Evolutionary conservation across 805 yeast species (phyloP).

Genomic region (Phaffomyces antillensis): DNA sequence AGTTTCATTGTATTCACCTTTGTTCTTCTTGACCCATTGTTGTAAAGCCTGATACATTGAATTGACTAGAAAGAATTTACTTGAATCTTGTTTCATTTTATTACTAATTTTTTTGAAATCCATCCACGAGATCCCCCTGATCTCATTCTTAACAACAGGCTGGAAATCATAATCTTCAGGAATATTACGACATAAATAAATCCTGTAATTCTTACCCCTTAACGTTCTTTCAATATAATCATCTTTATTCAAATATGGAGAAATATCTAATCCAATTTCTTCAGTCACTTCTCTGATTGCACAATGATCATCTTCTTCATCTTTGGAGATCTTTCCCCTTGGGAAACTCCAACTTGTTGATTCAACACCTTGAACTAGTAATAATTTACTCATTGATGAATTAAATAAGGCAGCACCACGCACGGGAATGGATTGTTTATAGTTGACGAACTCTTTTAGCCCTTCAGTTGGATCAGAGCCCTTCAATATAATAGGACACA

Average conservation of each 20-base stretch:
- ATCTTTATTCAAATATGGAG: constrained; percentile 56
- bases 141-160: constrained; percentile 86
- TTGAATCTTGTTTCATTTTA: constrained; percentile 21
- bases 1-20: constrained; percentile 42
- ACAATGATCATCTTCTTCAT: constrained; percentile 81
- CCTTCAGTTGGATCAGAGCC: constrained; percentile 83
- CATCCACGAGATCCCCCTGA: constrained; percentile 74
- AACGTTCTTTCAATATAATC: constrained; percentile 78
- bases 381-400: constrained; percentile 54
- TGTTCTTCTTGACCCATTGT: constrained; percentile 50
- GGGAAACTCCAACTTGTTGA: constrained; percentile 92
- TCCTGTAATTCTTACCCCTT: constrained; percentile 77
- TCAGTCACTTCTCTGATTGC: constrained; percentile 89
- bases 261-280: constrained; percentile 87
- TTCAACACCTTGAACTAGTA: constrained; percentile 81
- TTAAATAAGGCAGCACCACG: constrained; percentile 91
- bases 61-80: constrained; percentile 30
- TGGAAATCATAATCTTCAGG: constrained; percentile 69
- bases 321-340: constrained; percentile 91
- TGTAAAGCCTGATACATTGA: constrained; percentile 36
- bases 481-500: constrained; percentile 73
- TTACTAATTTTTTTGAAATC: constrained; percentile 40
- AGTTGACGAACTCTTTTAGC: constrained; percentile 67
- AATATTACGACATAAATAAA: constrained; percentile 68
- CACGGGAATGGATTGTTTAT: constrained; percentile 88